Conservation (phyloP, 1,284 basidiomycete genomes). For the Melampsora occidentalis region DNA sequence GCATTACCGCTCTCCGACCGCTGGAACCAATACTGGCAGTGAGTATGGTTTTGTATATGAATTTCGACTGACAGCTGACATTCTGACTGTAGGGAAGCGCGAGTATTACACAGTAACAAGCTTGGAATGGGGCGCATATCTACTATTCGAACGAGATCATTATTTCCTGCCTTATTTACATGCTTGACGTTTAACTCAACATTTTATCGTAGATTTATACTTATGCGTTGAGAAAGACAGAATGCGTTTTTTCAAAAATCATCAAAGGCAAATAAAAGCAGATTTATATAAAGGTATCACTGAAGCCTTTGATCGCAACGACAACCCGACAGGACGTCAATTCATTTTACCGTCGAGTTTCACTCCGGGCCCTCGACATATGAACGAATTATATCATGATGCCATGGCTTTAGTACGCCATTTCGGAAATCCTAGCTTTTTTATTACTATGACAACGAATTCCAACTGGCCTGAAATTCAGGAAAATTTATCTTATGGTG, state of each 20-base stretch:
- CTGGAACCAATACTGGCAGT: too few species aligned
- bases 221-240: not conserved
- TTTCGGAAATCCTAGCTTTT: constrained; percentile 17
- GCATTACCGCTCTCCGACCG: too few species aligned
- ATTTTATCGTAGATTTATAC: too few species aligned
- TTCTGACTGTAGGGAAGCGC: not conserved
- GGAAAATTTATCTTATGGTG: not conserved
- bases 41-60: not conserved
- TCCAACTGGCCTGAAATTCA: constrained; percentile 1
- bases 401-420: not conserved
- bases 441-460: constrained; percentile 29
- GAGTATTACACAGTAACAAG: not conserved
- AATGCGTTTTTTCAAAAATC: not conserved
- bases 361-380: not conserved
- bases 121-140: not conserved
- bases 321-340: too few species aligned
- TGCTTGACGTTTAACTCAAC: not conserved
- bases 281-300: constrained; percentile 6
- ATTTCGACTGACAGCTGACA: not conserved
- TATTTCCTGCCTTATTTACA: not conserved
- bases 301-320: too few species aligned
- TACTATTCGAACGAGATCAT: not conserved
- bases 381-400: constrained; percentile 12
- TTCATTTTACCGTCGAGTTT: constrained; percentile 17
- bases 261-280: constrained; percentile 6